Evolutionary conservation across 345 rosid genomes (phyloP), one percentile per base, ranked within the genome.

Genomic region (Brassica juncea): DNA sequence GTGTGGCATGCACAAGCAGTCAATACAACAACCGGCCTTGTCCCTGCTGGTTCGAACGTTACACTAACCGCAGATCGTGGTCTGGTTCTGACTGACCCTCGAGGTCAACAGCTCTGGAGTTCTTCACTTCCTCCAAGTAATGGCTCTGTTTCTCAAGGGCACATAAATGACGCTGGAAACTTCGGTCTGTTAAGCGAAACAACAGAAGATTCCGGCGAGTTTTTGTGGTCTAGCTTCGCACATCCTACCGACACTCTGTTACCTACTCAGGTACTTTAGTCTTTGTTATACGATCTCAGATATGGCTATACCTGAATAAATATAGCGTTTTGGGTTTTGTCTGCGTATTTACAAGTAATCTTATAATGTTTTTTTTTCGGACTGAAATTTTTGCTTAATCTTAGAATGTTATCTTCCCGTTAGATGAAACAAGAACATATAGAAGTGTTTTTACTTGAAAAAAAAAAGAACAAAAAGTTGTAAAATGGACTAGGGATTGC

Each of bases 201-300:
- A 7, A 52, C 58, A 4, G 58, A 54, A 6, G 25, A 54, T 6
- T 54, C 60, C 60, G 34, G 32, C 15, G 15, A 10, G 15, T 1
- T 25, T 39, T n/a, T 89, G 60, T 86, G 96, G 92, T 76, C 82
- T 73, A 84, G 84, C 68, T 91, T 88, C 73, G 79, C 63, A 62
- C 1, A 80, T 12, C 92, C 93, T 4, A 84, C 93, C 0, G 89
- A 91, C 31, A 86, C 90, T 2, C 27, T 91, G 5, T 28, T 89
- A 28, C 90, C 93, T 34, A 72, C 83, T 3, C 90, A 89, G 78
- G 70, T 44, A 15, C 16, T 52, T n/a, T 47, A 14, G 5, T 47
- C 55, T 47, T 28, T 28, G 31, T 28, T 28, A 28, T 28, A 4
- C 31, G 4, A 28, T 28, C 31, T 28, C 31, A 28, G 31, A 28